phyloP scores from a whole-genome alignment of 2,329 filamentous ascomycete species.

The Nemania sp. region DNA sequence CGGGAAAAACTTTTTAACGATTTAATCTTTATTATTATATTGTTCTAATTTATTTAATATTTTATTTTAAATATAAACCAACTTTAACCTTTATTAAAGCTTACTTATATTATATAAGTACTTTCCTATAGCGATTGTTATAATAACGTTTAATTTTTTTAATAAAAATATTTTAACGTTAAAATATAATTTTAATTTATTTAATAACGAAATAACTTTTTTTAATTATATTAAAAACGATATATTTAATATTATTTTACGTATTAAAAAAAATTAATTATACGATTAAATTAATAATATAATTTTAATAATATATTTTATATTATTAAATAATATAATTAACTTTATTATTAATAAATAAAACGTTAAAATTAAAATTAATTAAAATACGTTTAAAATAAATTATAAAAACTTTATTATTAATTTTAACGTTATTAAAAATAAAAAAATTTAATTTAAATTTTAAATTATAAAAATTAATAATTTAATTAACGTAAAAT shows the following conservation, averaged over 20 bases:
- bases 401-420: neutral
- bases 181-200: neutral
- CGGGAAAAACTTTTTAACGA: no score
- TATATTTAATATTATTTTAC: neutral
- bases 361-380: no score
- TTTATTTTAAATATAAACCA: no score
- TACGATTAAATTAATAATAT: neutral
- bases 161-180: no score
- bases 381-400: neutral
- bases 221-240: neutral
- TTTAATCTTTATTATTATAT: no score
- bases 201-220: neutral
- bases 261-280: neutral
- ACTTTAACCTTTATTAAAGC: no score
- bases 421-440: neutral
- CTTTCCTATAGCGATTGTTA: neutral
- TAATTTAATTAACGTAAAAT: neutral
- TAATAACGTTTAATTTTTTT: neutral
- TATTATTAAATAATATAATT: neutral
- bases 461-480: neutral
- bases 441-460: neutral
- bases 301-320: no score
- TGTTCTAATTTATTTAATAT: no score
- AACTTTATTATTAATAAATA: neutral
- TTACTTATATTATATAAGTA: neutral